These are phyloP conservation scores for Platismatia glauca DNA, from an alignment of 495 filamentous ascomycete species.

Conservation along the genomic window DNA sequence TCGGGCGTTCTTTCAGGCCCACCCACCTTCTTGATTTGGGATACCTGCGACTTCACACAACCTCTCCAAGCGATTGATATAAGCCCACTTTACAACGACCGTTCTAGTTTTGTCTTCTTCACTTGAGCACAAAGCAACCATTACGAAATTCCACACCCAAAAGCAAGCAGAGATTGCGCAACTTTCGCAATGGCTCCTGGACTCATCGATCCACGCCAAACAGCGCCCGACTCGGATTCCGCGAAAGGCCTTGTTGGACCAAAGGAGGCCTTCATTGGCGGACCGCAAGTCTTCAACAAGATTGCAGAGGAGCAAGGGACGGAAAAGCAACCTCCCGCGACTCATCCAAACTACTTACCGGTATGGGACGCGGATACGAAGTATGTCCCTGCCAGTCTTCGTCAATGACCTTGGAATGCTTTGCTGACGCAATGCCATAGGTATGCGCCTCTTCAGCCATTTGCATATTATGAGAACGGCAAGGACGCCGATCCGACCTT, in stretches of 20 bases:
- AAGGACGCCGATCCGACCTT: constrained; percentile 59
- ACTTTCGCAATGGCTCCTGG: neutral
- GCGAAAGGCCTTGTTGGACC: neutral
- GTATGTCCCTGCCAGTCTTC: neutral
- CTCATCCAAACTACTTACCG: constrained; percentile 20
- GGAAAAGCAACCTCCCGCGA: constrained; percentile 15
- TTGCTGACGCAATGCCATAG: neutral
- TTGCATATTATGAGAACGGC: constrained; percentile 65
- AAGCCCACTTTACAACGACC: neutral
- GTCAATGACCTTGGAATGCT: neutral
- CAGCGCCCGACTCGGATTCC: neutral
- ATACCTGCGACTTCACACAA: neutral
- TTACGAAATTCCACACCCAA: neutral
- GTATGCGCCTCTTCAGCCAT: constrained; percentile 58
- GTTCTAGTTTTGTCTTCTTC: neutral
- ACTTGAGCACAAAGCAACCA: neutral
- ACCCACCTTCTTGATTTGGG: neutral
- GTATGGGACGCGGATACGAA: constrained; percentile 27
- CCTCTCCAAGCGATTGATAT: neutral
- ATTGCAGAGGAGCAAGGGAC: constrained; percentile 21
- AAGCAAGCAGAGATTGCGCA: neutral
- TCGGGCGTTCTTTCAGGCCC: neutral
- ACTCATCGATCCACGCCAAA: neutral
- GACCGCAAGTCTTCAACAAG: constrained; percentile 19
- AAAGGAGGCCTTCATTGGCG: constrained; percentile 8